Conservation (phyloP, 257 asterid genomes). For the Craterostigma plantagineum region DNA sequence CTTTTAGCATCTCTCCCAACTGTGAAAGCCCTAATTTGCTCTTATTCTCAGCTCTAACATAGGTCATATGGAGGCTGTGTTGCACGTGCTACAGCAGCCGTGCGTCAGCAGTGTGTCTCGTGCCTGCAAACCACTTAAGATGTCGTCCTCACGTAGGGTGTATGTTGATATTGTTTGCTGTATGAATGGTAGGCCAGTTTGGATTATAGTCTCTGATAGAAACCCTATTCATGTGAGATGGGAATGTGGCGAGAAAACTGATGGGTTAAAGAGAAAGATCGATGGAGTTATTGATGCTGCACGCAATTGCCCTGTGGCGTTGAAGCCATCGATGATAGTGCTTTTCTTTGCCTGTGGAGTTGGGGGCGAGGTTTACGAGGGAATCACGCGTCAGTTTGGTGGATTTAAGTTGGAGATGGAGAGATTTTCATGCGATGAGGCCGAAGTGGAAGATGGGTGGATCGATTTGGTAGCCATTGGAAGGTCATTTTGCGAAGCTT, state of each 20-base stretch:
- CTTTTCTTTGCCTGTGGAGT: conserved; percentile 65
- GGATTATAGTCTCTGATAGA: conserved; percentile 73
- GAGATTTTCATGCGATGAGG: conserved; percentile 2
- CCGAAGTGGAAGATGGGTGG: conserved; percentile 46
- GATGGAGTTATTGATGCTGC: conserved; percentile 39
- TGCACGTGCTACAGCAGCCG: conserved; percentile 53
- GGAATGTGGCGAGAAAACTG: conserved; percentile 20
- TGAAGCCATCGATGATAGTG: conserved; percentile 45
- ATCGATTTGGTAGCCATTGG: conserved; percentile 26
- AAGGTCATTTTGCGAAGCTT: conserved; percentile 36
- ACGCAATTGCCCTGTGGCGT: conserved; percentile 26
- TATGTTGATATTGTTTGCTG: conserved; percentile 60
- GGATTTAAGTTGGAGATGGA: conserved; percentile 9
- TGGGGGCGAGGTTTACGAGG: conserved; percentile 14
- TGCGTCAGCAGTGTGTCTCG: conserved; percentile 57
- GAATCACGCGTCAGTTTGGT: conserved; percentile 31
- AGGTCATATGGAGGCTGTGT: conserved; percentile 71
- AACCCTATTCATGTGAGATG: conserved; percentile 51
- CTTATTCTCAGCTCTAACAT: conserved; percentile 43
- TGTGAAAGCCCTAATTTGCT: no score
- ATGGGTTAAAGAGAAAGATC: conserved; percentile 34
- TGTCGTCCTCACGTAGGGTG: conserved; percentile 18
- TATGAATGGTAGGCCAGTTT: conserved; percentile 56
- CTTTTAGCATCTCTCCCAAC: no score
- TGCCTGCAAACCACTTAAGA: conserved; percentile 45